These are phyloP conservation scores for Pseudonitzschia delicatissima DNA, from an alignment of 108 stramenopile genomes.

Conservation along the genomic window DNA sequence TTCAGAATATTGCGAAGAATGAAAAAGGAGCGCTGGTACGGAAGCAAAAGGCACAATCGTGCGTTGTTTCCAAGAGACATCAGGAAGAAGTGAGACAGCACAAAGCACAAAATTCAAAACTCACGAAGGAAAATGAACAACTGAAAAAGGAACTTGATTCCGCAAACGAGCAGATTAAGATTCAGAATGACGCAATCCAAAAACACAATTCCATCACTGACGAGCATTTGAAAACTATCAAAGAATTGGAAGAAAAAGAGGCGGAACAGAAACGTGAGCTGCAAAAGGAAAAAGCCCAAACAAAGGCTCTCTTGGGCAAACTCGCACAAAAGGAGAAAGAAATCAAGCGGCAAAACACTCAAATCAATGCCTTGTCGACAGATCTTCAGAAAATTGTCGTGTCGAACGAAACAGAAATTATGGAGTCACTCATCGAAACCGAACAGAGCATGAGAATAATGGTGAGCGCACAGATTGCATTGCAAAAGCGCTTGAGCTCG, in stretches of 20 bases:
- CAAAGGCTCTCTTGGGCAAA: background rate
- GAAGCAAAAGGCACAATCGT: conserved; percentile 27
- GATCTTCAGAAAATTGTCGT: conserved; percentile 19
- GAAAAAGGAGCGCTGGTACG: conserved; percentile 31
- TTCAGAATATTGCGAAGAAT: conserved; percentile 18
- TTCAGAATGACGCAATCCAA: conserved; percentile 7
- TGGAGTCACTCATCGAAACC: conserved; percentile 15
- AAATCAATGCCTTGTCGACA: conserved; percentile 20
- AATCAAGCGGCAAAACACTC: conserved; percentile 1
- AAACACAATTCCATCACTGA: conserved; percentile 4
- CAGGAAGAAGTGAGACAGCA: conserved; percentile 36
- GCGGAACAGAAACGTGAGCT: conserved; percentile 32
- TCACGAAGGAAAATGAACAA: conserved; percentile 4
- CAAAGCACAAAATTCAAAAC: conserved; percentile 22
- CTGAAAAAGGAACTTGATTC: conserved; percentile 21
- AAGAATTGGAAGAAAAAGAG: background rate
- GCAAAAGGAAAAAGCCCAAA: conserved; percentile 26
- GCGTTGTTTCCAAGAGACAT: conserved; percentile 34
- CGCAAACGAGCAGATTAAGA: conserved; percentile 16
- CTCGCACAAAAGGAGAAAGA: conserved; percentile 31
- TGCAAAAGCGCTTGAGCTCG: conserved; percentile 21
- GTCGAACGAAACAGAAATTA: conserved; percentile 24
- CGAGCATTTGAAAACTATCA: conserved; percentile 2
- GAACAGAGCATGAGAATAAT: conserved; percentile 29
- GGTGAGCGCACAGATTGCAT: conserved; percentile 27